Conservation (phyloP, 2,329 filamentous ascomycete species). For the Scedosporium dehoogii region DNA sequence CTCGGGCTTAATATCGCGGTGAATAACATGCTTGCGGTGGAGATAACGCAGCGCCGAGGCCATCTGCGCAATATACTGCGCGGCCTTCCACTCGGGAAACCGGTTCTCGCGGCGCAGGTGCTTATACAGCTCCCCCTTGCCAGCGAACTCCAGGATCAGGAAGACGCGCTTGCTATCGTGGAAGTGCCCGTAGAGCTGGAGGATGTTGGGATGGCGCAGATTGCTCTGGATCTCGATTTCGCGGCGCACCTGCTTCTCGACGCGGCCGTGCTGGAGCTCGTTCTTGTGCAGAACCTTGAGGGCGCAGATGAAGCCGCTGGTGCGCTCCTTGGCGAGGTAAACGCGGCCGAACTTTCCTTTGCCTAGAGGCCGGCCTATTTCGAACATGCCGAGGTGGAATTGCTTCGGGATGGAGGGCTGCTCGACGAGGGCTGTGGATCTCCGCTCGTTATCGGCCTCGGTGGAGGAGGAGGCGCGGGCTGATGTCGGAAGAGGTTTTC, state of each 20-base stretch:
- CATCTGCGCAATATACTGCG: conserved; percentile 84
- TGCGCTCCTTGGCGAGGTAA: conserved; percentile 72
- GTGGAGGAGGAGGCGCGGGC: conserved; percentile 26
- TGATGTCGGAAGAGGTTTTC: conserved; percentile 35
- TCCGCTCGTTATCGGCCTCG: conserved; percentile 42
- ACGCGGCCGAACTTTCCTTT: conserved; percentile 85
- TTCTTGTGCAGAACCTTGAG: conserved; percentile 81
- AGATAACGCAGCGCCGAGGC: conserved; percentile 81
- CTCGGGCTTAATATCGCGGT: conserved; percentile 94
- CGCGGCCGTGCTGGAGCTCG: conserved; percentile 64
- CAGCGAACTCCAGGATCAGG: conserved; percentile 77
- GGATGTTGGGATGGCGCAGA: conserved; percentile 74
- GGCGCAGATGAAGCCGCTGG: conserved; percentile 72
- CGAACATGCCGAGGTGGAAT: conserved; percentile 89
- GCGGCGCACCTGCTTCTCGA: conserved; percentile 78
- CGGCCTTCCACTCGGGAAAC: conserved; percentile 79
- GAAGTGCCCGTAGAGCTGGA: conserved; percentile 78
- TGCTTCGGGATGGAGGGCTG: conserved; percentile 49
- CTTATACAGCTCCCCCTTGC: conserved; percentile 81
- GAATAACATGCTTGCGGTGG: conserved; percentile 95
- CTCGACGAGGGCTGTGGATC: conserved; percentile 42
- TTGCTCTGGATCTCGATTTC: conserved; percentile 89
- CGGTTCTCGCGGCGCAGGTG: conserved; percentile 67
- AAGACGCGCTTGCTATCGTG: conserved; percentile 84
- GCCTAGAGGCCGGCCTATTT: conserved; percentile 76